Percentiles rank a stretch among this genome's conserved stretches.
Evolutionary conservation across 495 filamentous ascomycete genomes (phyloP).

Genomic region (Xanthoparmelia taractica): DNA sequence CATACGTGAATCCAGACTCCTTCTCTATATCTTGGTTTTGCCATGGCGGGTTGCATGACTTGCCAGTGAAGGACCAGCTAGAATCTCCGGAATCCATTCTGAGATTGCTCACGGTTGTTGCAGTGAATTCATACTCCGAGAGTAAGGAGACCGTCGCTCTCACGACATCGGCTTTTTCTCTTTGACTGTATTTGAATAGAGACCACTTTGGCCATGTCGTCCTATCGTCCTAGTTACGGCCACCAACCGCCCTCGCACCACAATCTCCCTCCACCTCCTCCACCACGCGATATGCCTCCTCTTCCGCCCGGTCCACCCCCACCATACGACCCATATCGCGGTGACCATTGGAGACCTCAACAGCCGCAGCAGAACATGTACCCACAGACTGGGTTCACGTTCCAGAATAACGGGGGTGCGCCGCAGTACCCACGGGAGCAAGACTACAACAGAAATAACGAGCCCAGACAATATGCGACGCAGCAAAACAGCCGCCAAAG

Average conservation of each 20-base stretch:
- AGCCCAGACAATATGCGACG: conserved; percentile 1
- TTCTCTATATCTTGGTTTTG: too few relatives aligned
- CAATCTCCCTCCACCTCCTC: conserved; percentile 17
- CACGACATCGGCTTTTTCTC: not conserved
- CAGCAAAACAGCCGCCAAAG: conserved; percentile 3
- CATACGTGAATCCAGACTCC: too few relatives aligned
- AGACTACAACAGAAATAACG: conserved; percentile 11
- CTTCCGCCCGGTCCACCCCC: conserved; percentile 15
- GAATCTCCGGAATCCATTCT: not conserved
- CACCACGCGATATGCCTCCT: conserved; percentile 20
- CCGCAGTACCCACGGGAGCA: conserved; percentile 19
- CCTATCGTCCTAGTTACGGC: conserved; percentile 17
- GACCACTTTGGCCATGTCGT: conserved; percentile 9
- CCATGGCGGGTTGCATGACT: not conserved
- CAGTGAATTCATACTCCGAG: not conserved
- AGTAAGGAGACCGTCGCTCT: not conserved
- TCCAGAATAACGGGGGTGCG: conserved; percentile 27
- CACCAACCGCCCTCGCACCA: conserved; percentile 2
- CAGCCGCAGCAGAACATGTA: conserved; percentile 1
- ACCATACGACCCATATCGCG: conserved; percentile 10
- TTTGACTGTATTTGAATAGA: not conserved
- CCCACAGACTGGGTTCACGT: conserved; percentile 36
- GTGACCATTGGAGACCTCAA: conserved; percentile 16
- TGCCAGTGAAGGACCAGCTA: not conserved
- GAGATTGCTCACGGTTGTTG: not conserved